phyloP scores from a whole-genome alignment of 2,329 filamentous ascomycete species.

The Aspergillus thermomutatus region DNA sequence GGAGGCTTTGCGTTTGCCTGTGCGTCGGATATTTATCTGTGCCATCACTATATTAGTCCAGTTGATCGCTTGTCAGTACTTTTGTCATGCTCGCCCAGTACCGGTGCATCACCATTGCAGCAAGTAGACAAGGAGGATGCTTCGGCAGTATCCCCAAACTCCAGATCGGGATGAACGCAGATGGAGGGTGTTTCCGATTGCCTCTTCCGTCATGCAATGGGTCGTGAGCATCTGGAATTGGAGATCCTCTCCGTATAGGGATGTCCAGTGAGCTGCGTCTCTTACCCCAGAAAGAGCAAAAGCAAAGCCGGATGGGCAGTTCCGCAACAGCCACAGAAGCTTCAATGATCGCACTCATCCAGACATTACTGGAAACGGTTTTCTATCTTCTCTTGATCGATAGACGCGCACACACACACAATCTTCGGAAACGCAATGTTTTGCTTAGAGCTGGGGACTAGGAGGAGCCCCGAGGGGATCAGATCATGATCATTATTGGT shows the following conservation, averaged over 20 bases:
- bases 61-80: conserved; percentile 11
- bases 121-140: not conserved
- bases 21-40: conserved; percentile 21
- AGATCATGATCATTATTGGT: conserved; percentile 19
- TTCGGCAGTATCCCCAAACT: not conserved
- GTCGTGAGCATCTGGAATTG: not conserved
- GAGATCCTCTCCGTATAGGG: not conserved
- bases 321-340: conserved; percentile 12
- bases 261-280: not conserved
- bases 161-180: not conserved
- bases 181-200: not conserved
- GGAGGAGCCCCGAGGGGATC: not conserved
- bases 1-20: conserved; percentile 12
- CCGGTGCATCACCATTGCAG: not conserved
- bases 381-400: not conserved
- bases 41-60: not conserved
- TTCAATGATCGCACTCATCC: conserved; percentile 11
- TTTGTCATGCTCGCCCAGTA: conserved; percentile 4
- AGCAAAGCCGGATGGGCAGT: conserved; percentile 10
- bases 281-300: not conserved
- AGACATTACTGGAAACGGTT: conserved; percentile 11
- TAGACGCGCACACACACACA: not conserved
- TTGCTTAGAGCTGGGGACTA: not conserved
- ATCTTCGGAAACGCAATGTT: not conserved
- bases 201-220: not conserved